Base-by-base conservation (phyloP, 768 basidiomycete species). In the Hypholoma sublateritium region DNA sequence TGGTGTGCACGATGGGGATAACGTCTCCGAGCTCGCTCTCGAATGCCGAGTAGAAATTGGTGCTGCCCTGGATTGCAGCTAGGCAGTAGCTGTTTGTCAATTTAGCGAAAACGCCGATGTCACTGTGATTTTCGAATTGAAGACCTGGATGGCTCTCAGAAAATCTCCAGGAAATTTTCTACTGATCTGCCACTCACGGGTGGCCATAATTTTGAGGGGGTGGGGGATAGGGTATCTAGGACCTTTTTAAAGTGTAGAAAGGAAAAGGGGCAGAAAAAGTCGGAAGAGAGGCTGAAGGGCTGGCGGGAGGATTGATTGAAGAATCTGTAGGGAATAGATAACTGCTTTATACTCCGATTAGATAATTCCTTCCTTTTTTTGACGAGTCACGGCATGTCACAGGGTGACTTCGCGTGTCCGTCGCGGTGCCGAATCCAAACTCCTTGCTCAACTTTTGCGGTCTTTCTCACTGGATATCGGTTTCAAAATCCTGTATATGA, bases 51-150 rank as follows among this genome's bases (percentile, higher is more conserved):
- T 95, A 96, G 68, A 99, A 99, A 77, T 98, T 98, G 62, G 94
- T 88, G 74, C 93, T 91, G 72, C 95, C 91, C 71, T 94, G 89
- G 69, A 98, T 84, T 61, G 95, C 93, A 66, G 84, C 85, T 47
- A 99, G 86, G 76, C 96, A 98, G 83, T 97, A 99, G 69, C 88
- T 91, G 81, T 99, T 98, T 68, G 96, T 98, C 68, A 98, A 83
- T 76, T 97, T 97, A 67, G 94, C 80, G 76, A 98, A 99, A 43
- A 99, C 96, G 66, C 96, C 96, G 66, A 99, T 84, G 68, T 98
- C 95, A 75, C 87, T 89, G 77, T 84, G 89, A 77, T 95, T 95
- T 78, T 95, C 93, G 70, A 94, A 95, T 78, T 94, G 91, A 62
- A 92, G 77, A 72, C 93, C 92, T 94, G 68, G n/a, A 39, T 39